Conservation (phyloP, 2,329 filamentous ascomycete genomes). For the Penicillium capsulatum region DNA sequence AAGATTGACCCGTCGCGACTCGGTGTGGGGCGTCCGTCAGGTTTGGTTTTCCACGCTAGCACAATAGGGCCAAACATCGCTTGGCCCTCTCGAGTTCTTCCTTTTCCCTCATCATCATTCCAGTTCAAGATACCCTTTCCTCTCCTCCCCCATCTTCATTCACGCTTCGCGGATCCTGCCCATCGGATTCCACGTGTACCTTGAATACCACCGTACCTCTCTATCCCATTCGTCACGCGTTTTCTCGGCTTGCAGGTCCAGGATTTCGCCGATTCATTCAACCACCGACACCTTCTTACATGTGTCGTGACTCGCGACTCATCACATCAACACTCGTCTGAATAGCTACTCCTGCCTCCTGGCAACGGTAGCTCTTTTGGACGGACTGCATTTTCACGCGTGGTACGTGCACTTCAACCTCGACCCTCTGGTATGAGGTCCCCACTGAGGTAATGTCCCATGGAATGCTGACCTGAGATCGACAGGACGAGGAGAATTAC, state of each 20-base stretch:
- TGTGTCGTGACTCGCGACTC: constrained; percentile 16
- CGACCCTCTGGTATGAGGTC: constrained; percentile 32
- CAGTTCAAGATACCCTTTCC: constrained; percentile 25
- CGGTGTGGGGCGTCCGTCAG: constrained; percentile 38
- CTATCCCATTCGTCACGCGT: constrained; percentile 14
- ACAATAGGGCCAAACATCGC: constrained; percentile 41
- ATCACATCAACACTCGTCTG: constrained; percentile 18
- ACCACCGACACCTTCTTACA: constrained; percentile 32
- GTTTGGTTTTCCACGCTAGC: constrained; percentile 38
- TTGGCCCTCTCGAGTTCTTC: constrained; percentile 37
- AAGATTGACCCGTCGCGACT: constrained; percentile 26
- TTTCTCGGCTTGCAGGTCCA: constrained; percentile 20
- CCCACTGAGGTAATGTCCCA: constrained; percentile 29
- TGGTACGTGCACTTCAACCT: constrained; percentile 33
- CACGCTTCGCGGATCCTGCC: constrained; percentile 12
- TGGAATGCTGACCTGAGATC: constrained; percentile 37
- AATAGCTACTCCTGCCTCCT: constrained; percentile 13
- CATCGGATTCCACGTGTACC: constrained; percentile 14
- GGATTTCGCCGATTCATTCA: constrained; percentile 22
- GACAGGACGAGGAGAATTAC: constrained; percentile 29
- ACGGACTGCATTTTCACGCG: constrained; percentile 33
- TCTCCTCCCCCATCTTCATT: constrained; percentile 12
- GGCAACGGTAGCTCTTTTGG: constrained; percentile 22
- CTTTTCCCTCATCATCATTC: constrained; percentile 30
- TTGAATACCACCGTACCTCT: constrained; percentile 13